Base-by-base conservation (phyloP, 257 asterid species). In the Parsonsia alboflavescens region DNA sequence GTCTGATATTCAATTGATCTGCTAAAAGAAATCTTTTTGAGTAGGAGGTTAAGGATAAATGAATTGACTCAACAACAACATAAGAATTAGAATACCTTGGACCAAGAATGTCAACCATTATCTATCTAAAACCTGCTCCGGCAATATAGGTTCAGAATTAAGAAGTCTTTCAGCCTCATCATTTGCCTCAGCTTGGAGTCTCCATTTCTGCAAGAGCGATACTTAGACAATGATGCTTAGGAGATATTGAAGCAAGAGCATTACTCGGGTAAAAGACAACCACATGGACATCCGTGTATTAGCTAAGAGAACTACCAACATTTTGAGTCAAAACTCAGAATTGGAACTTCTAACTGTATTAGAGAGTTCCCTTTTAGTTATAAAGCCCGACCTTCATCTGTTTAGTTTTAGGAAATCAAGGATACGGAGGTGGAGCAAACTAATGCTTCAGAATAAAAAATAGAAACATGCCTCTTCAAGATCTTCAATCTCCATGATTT, bases 101-200 rank as follows among this genome's bases (percentile, higher is more conserved):
- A 44, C 24, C 39, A n/a, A 71, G 49, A 54, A 54, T 39, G 49
- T 13, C 49, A 57, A 30, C 22, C 22, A 30, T 74, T 82, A 84
- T 77, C 83, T 83, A 59, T 83, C 96, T 50, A 75, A n/a, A 73
- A 83, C 74, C 80, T 89, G 90, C 78, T 88, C 96, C 1, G 84
- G 73, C 10, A 86, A 79, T 71, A 76, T 21, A 42, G 88, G 85
- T 75, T 93, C 97, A 19, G 98, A 87, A 67, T 93, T 90, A 22
- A 94, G 89, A 76, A 94, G 97, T 70, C 97, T 82, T 82, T 94
- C 97, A 0, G 95, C 97, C 77, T 92, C 98, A 65, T 94, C 97
- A 3, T 87, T 91, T 64, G 97, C 98, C 89, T 92, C 98, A 10
- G 93, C 98, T 85, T 94, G 97, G 68, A 88, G 45, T 77, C 75